phyloP scores from a whole-genome alignment of 2,329 filamentous ascomycete species.

The Cercospora nicotianae region DNA sequence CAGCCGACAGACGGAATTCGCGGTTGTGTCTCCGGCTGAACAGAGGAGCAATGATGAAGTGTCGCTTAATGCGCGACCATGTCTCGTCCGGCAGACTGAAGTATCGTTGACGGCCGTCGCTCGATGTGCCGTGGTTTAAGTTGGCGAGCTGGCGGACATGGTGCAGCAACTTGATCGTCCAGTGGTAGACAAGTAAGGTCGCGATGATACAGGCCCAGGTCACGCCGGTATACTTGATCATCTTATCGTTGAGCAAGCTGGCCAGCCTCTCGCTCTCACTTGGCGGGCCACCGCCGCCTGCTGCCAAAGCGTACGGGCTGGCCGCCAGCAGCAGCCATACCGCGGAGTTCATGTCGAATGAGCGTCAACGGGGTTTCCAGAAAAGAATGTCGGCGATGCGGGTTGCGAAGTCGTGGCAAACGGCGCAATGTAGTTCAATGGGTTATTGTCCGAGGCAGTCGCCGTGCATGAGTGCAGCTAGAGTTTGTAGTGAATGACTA shows the following conservation, averaged over 20 bases:
- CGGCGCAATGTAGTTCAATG: neutral
- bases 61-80: slow-evolving; percentile 48
- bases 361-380: neutral
- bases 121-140: slow-evolving; percentile 68
- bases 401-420: neutral
- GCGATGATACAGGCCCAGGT: slow-evolving; percentile 64
- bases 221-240: slow-evolving; percentile 39
- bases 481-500: slow-evolving; percentile 13
- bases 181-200: slow-evolving; percentile 66
- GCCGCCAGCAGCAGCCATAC: slow-evolving; percentile 25
- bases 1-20: slow-evolving; percentile 53
- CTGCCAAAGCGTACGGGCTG: slow-evolving; percentile 17
- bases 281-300: slow-evolving; percentile 10
- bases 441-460: neutral
- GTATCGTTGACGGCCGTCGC: slow-evolving; percentile 62
- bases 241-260: slow-evolving; percentile 33
- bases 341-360: slow-evolving; percentile 16
- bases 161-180: slow-evolving; percentile 59
- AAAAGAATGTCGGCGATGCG: neutral
- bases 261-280: slow-evolving; percentile 21
- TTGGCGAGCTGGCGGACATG: slow-evolving; percentile 74
- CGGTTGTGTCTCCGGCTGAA: slow-evolving; percentile 52
- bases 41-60: slow-evolving; percentile 50
- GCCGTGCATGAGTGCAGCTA: neutral
- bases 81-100: slow-evolving; percentile 64